Conservation (phyloP, 2,329 filamentous ascomycete genomes). For the Microthyrium microscopicum region DNA sequence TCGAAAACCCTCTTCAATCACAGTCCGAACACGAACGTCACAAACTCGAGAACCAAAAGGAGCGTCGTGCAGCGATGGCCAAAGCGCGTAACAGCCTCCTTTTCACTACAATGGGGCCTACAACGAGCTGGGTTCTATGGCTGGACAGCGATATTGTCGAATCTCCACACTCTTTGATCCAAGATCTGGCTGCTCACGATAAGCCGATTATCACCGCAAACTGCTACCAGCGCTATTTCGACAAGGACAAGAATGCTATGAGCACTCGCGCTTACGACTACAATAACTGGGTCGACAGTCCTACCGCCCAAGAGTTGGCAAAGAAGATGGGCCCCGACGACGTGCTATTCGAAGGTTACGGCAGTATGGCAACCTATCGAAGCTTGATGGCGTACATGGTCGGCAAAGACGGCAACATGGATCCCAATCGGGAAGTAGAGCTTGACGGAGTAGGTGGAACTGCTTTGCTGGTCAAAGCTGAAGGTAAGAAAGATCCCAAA, state of each 20-base stretch:
- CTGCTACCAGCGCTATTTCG: conserved; percentile 70
- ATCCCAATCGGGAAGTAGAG: conserved; percentile 46
- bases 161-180: conserved; percentile 67
- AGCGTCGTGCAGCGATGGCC: conserved; percentile 74
- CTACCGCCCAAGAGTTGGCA: conserved; percentile 58
- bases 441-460: conserved; percentile 92
- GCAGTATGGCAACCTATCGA: conserved; percentile 81
- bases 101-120: conserved; percentile 83
- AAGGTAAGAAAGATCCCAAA: too few species aligned
- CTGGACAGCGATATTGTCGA: conserved; percentile 86
- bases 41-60: conserved; percentile 80
- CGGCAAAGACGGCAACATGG: conserved; percentile 31
- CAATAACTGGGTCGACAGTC: conserved; percentile 93
- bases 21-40: conserved; percentile 83
- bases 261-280: conserved; percentile 82
- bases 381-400: conserved; percentile 78
- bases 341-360: conserved; percentile 83
- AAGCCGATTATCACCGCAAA: conserved; percentile 90
- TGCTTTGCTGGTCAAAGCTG: conserved; percentile 82
- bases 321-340: conserved; percentile 77
- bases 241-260: conserved; percentile 52
- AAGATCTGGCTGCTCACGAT: conserved; percentile 77
- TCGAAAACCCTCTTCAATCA: conserved; percentile 61
- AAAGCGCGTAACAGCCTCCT: conserved; percentile 85
- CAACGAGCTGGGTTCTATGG: conserved; percentile 94